A percentile compares a stretch with the other conserved stretches of the same genome.
Conservation (phyloP, 306 rosid genomes). For the Carpinus fangiana region DNA sequence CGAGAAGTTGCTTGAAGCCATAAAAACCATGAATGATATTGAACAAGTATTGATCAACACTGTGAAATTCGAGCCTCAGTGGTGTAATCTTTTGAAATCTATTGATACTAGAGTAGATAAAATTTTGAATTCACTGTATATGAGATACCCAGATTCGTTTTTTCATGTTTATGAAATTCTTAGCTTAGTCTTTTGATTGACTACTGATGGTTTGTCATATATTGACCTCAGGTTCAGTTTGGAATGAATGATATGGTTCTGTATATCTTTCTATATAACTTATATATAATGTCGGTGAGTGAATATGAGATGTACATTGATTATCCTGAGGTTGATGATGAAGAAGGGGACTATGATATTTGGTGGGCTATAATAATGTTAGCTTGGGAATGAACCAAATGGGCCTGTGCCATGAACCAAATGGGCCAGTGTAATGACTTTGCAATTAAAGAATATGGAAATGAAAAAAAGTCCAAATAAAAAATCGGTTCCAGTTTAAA, state of each 20-base stretch:
- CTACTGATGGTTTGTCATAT: neutral
- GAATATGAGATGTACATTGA: neutral
- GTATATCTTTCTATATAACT: neutral
- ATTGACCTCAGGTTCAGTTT: neutral
- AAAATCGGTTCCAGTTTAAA: no score
- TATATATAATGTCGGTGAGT: neutral
- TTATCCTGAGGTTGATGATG: neutral
- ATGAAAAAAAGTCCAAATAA: no score
- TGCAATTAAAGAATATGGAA: no score
- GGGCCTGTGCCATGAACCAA: no score
- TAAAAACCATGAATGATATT: slow-evolving; percentile 57
- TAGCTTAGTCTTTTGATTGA: slow-evolving; percentile 4
- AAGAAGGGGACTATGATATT: neutral
- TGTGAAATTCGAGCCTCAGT: slow-evolving; percentile 45
- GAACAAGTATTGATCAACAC: slow-evolving; percentile 45
- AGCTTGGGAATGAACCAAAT: neutral
- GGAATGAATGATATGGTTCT: neutral
- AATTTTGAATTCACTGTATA: slow-evolving; percentile 23
- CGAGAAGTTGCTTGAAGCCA: slow-evolving; percentile 58
- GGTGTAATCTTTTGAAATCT: slow-evolving; percentile 57
- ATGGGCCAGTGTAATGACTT: no score
- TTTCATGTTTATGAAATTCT: neutral
- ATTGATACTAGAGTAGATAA: slow-evolving; percentile 68
- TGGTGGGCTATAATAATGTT: neutral
- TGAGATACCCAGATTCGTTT: neutral